phyloP scores from a whole-genome alignment of 345 rosid genomes.

The Balakata baccata region DNA sequence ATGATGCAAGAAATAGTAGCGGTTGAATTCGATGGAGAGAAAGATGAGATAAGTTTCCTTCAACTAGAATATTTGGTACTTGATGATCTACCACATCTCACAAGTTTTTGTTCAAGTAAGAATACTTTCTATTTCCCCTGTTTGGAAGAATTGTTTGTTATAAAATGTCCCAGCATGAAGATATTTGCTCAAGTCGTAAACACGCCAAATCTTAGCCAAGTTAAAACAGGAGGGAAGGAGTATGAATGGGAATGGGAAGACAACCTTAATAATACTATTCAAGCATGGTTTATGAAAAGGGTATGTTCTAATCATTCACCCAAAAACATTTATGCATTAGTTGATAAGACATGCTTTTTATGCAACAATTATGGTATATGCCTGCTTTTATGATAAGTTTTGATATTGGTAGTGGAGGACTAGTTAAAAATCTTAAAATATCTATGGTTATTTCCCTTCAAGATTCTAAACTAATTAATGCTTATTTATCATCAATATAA shows the following conservation, averaged over 20 bases:
- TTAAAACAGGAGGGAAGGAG: neutral
- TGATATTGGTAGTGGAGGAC: too few species aligned
- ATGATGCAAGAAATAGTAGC: conserved; percentile 8
- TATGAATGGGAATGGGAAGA: neutral
- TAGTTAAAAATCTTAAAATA: too few species aligned
- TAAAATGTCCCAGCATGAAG: neutral
- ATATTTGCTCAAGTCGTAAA: neutral
- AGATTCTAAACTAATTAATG: too few species aligned
- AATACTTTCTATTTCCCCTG: neutral
- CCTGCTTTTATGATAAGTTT: too few species aligned
- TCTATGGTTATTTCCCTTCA: too few species aligned
- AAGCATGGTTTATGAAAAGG: neutral
- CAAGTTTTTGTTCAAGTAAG: neutral
- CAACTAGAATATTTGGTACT: neutral
- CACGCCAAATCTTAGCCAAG: neutral
- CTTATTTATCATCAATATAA: too few species aligned
- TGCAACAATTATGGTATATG: too few species aligned
- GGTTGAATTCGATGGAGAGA: neutral
- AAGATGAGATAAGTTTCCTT: neutral
- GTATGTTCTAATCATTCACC: neutral
- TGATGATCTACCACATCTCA: neutral
- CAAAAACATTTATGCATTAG: too few species aligned
- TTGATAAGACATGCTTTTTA: too few species aligned
- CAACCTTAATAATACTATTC: neutral
- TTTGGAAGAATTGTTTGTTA: neutral